Evolutionary conservation across 2,329 filamentous ascomycete genomes (phyloP), one percentile per base, ranked within the genome.

Genomic region (Aureobasidium pullulans): DNA sequence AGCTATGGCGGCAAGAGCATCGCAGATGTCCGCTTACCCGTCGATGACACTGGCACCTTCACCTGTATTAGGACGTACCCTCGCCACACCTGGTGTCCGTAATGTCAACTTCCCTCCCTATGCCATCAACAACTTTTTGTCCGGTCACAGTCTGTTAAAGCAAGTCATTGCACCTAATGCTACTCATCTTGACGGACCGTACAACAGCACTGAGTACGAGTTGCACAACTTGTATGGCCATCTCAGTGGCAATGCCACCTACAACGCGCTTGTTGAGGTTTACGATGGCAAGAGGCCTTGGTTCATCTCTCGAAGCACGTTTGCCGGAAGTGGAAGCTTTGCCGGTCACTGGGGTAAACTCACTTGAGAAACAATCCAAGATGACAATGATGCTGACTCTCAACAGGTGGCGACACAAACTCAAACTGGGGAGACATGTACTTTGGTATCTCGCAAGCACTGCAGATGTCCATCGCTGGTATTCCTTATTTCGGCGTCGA

Each of bases 121-220:
- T 42, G 65, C 62, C 11, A 65, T 66, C 58, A 67, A 67, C 56
- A 64, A 64, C 56, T 61, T 66, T 34, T 59, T 65, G 16, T 46
- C 53, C 19, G 65, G 65, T 11, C 65, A 66, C 52, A 60, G 62
- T 40, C 57, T 66, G n/a, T 28, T 63, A 8, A 66, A 64, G 46
- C 57, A 64, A 34, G 61, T 54, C 1, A 63, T 66, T 15, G 47
- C 62, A 19, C 64, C 62, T 4, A 65, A 65, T 19, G 65, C 65
- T 6, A 67, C 65, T 10, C 65, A 67, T 49, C 60, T 62, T 16
- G 64, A 67, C 42, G 62, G 60, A 10, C 62, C 57, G n/a, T 64
- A 64, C 57, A 66, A 66, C 37, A 63, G 49, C 10, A 67, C 65
- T 2, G 65, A 67, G 37, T 67, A 67, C 43, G 64, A 66, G 46